A percentile compares a stretch with the other conserved stretches of the same genome.
phyloP scores from a whole-genome alignment of 1,284 basidiomycete genomes.

The Hypsizygus ulmarius region DNA sequence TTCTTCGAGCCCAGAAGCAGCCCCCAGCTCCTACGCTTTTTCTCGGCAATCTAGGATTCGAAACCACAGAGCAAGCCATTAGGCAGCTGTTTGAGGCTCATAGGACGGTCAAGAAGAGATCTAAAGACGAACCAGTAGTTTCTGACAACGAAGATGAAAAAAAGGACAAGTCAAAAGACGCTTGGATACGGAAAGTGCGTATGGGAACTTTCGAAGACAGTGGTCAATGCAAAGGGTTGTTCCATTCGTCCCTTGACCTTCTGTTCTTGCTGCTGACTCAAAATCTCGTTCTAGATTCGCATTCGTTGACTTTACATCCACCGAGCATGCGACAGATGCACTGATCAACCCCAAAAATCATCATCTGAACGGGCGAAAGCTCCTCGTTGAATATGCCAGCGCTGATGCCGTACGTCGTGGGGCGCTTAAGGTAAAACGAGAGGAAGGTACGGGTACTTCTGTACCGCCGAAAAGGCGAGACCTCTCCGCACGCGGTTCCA shows the following conservation, averaged over 20 bases:
- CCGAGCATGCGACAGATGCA: conserved; percentile 77
- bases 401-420: conserved; percentile 81
- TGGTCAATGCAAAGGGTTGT: conserved; percentile 92
- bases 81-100: conserved; percentile 72
- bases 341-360: conserved; percentile 86
- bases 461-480: conserved; percentile 17
- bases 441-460: conserved; percentile 18
- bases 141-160: conserved; percentile 28
- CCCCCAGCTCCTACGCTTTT: conserved; percentile 83
- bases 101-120: conserved; percentile 31
- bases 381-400: conserved; percentile 88
- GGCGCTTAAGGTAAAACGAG: conserved; percentile 36
- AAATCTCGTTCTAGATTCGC: conserved; percentile 65
- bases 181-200: conserved; percentile 85
- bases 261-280: background rate
- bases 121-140: conserved; percentile 26
- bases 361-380: conserved; percentile 76
- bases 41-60: conserved; percentile 86
- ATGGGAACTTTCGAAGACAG: conserved; percentile 96
- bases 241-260: background rate
- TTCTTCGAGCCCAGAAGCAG: conserved; percentile 80
- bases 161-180: conserved; percentile 36
- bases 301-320: conserved; percentile 88
- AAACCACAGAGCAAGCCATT: conserved; percentile 78
- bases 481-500: conserved; percentile 12